Base-by-base conservation (phyloP, 108 stramenopile genomes). In the Skeletonema costatum region DNA sequence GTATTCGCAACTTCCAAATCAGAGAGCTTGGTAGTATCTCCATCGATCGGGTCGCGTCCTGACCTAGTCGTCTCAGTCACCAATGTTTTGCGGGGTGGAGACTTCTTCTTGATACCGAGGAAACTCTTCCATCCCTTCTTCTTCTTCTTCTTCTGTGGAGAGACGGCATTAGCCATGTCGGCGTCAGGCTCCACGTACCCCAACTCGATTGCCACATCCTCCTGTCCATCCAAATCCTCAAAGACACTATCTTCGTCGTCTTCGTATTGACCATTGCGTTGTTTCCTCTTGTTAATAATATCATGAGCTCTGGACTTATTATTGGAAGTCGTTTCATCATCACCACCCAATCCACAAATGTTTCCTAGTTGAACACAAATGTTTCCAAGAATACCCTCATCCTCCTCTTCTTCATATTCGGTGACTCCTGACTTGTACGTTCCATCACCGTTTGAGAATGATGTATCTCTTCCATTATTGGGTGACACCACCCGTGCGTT, bases 201-300 rank as follows among this genome's bases (percentile, higher is more conserved):
- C 13, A 90, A 85, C 81, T 90, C 89, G 71, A 90, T 90, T 5
- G 89, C 85, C 21, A 86, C 87, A 32, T 90, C 86, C 35, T 90
- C 89, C 48, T 90, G 86, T 5, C 60, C 79, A 32, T 63, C 30
- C 32, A 64, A 31, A 17, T 53, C 73, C 2, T 63, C 86, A 80
- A 17, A 68, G 66, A 31, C 71, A 50, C 35, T 56, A 50, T 66
- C 39, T 2, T 48, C 25, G 13, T 71, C 48, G 19, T 64, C 70
- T 16, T 44, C 29, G 56, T n/a, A 10, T 74, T 74, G 53, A 36
- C 5, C 38, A 29, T 11, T 42, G 8, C 25, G 50, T 16, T 21
- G 32, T 17, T n/a, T 33, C 16, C 68, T 74, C 67, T n/a, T 68
- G 12, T 32, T n/a, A 29, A 10, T 56, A 25, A 10, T 56, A 56